Percentiles rank a stretch among this genome's conserved stretches.
Conservation (phyloP, 768 basidiomycete genomes). For the Suillus weaverae region DNA sequence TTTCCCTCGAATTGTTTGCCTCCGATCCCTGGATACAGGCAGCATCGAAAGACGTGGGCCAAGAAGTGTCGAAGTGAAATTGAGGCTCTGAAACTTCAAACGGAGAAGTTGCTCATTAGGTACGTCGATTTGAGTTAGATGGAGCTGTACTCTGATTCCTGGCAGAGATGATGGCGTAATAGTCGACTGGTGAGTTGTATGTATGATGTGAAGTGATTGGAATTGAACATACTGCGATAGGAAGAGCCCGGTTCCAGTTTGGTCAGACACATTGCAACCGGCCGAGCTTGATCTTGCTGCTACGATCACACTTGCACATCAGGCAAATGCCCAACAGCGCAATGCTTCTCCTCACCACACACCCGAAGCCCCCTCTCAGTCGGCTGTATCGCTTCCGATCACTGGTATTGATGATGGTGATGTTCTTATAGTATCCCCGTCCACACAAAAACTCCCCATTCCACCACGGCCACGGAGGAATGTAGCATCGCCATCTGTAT, state of each 20-base stretch:
- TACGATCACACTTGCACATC: slow-evolving; percentile 25
- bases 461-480: slow-evolving; percentile 23
- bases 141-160: neutral
- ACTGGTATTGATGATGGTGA: neutral
- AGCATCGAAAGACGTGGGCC: slow-evolving; percentile 25
- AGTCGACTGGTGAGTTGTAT: slow-evolving; percentile 27
- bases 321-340: slow-evolving; percentile 22
- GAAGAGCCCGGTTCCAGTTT: slow-evolving; percentile 31
- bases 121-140: slow-evolving; percentile 14
- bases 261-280: slow-evolving; percentile 32
- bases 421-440: slow-evolving; percentile 1
- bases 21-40: slow-evolving; percentile 18
- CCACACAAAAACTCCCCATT: slow-evolving; percentile 18
- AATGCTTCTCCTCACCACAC: slow-evolving; percentile 1
- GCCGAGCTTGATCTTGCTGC: slow-evolving; percentile 28
- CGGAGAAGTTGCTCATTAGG: slow-evolving; percentile 29
- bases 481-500: slow-evolving; percentile 1
- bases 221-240: slow-evolving; percentile 17
- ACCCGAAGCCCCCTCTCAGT: neutral
- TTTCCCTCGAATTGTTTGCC: slow-evolving; percentile 27
- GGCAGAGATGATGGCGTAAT: slow-evolving; percentile 31
- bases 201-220: neutral
- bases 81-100: slow-evolving; percentile 20
- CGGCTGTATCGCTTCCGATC: neutral
- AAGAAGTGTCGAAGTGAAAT: slow-evolving; percentile 20